These are phyloP conservation scores for Corchorus capsularis DNA, from an alignment of 345 rosid species.

Conservation along the genomic window DNA sequence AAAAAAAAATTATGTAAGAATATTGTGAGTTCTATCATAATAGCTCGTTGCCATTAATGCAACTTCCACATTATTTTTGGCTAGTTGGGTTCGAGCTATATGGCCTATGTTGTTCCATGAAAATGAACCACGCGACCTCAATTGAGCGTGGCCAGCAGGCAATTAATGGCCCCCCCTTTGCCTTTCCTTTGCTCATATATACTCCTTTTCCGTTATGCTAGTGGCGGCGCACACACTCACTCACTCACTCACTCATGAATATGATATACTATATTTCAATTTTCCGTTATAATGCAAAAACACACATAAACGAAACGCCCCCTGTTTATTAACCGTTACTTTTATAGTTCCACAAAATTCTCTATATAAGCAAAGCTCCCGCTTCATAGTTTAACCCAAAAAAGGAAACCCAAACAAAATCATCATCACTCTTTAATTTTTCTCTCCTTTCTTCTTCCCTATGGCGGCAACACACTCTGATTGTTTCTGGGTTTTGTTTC, in stretches of 20 bases:
- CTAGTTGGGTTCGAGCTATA: background rate
- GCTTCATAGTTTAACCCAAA: constrained; percentile 38
- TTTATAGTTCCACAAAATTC: background rate
- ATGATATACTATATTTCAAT: constrained; percentile 11
- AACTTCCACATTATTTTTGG: background rate
- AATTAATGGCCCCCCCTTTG: no score
- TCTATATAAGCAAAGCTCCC: constrained; percentile 37
- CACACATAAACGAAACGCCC: background rate
- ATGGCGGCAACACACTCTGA: constrained; percentile 55
- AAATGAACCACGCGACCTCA: background rate
- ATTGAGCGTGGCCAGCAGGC: background rate
- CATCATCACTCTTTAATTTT: background rate
- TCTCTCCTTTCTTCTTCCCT: background rate
- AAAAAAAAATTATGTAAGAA: no score
- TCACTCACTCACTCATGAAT: no score
- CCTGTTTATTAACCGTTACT: background rate
- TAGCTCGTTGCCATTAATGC: no score
- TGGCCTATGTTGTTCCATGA: background rate
- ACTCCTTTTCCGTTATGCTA: constrained; percentile 4
- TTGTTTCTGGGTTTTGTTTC: constrained; percentile 46
- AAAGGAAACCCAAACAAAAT: constrained; percentile 27
- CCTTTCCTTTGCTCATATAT: background rate
- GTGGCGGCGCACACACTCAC: constrained; percentile 27
- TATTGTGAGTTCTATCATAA: no score
- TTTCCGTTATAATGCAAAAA: constrained; percentile 16